These are phyloP conservation scores for Fulvia fulva DNA, from an alignment of 2,329 filamentous ascomycete species.

Conservation along the genomic window DNA sequence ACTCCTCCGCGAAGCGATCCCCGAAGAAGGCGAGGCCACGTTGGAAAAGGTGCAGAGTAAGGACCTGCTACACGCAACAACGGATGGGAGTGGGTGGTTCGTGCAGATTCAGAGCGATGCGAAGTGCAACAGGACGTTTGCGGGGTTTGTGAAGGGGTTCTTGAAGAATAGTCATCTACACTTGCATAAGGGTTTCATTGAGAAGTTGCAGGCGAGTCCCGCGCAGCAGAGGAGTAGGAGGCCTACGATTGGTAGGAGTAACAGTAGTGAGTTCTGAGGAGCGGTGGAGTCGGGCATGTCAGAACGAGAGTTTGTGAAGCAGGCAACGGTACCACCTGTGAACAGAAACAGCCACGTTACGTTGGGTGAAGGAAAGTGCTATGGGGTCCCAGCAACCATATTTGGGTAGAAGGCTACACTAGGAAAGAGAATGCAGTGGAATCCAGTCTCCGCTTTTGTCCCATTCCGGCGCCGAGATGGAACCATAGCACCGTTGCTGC, in stretches of 20 bases:
- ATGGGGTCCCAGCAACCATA: too few species aligned
- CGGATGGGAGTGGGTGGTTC: conserved; percentile 25
- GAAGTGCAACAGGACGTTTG: conserved; percentile 30
- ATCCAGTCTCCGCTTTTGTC: too few species aligned
- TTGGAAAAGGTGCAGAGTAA: conserved; percentile 19
- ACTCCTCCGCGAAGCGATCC: conserved; percentile 24
- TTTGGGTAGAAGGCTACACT: too few species aligned
- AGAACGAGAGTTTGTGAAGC: too few species aligned
- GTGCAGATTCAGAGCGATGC: conserved; percentile 34
- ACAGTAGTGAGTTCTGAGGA: conserved; percentile 12
- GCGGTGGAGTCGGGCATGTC: too few species aligned
- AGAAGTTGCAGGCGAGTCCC: conserved; percentile 23
- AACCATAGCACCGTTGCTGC: too few species aligned
- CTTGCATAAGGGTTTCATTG: conserved; percentile 30
- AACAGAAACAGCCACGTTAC: too few species aligned
- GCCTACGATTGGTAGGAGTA: conserved; percentile 22
- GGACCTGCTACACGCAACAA: conserved; percentile 22
- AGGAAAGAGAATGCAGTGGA: too few species aligned
- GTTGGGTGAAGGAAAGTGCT: too few species aligned
- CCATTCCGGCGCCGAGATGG: too few species aligned
- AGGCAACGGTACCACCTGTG: too few species aligned
- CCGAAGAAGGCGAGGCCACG: conserved; percentile 14
- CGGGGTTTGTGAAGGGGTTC: conserved; percentile 33
- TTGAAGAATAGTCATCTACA: conserved; percentile 31
- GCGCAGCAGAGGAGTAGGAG: conserved; percentile 11